phyloP scores from a whole-genome alignment of 2,329 filamentous ascomycete species.

The Aspergillus fumigatus region DNA sequence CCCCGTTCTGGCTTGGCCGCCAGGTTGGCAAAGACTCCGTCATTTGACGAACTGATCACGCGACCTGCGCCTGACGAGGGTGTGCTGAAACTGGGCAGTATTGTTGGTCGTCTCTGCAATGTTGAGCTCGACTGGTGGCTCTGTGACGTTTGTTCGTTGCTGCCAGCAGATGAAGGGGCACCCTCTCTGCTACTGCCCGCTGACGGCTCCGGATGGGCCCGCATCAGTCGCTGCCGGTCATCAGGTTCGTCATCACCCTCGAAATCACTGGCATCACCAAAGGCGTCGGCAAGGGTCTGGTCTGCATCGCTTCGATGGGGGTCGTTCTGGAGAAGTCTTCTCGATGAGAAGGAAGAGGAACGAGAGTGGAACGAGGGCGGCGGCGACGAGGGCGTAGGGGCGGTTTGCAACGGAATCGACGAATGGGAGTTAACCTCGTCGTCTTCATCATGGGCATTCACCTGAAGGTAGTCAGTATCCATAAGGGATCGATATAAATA shows the following conservation, averaged over 20 bases:
- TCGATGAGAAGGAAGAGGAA: constrained; percentile 61
- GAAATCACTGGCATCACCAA: constrained; percentile 72
- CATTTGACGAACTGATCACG: constrained; percentile 72
- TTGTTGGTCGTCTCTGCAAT: constrained; percentile 48
- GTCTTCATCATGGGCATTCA: constrained; percentile 43
- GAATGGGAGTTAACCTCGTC: constrained; percentile 31
- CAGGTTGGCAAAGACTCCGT: constrained; percentile 95
- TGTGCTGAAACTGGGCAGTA: constrained; percentile 49
- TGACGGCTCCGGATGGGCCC: constrained; percentile 48
- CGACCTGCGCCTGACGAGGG: constrained; percentile 36
- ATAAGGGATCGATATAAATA: constrained; percentile 7
- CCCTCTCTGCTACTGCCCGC: constrained; percentile 27
- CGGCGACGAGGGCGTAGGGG: constrained; percentile 38
- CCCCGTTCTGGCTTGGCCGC: constrained; percentile 82
- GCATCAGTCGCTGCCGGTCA: constrained; percentile 81
- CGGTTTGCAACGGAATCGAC: constrained; percentile 24
- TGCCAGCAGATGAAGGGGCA: constrained; percentile 25
- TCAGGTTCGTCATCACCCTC: constrained; percentile 68
- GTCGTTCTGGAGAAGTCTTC: constrained; percentile 51
- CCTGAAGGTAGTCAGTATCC: constrained; percentile 22
- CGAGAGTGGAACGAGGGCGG: constrained; percentile 83
- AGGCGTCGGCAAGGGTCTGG: constrained; percentile 84
- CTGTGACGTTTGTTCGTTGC: constrained; percentile 8
- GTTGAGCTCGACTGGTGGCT: constrained; percentile 15
- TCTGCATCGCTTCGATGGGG: constrained; percentile 58